Evolutionary conservation across 2,329 filamentous ascomycete genomes (phyloP).

Genomic region (Monilinia fructigena): DNA sequence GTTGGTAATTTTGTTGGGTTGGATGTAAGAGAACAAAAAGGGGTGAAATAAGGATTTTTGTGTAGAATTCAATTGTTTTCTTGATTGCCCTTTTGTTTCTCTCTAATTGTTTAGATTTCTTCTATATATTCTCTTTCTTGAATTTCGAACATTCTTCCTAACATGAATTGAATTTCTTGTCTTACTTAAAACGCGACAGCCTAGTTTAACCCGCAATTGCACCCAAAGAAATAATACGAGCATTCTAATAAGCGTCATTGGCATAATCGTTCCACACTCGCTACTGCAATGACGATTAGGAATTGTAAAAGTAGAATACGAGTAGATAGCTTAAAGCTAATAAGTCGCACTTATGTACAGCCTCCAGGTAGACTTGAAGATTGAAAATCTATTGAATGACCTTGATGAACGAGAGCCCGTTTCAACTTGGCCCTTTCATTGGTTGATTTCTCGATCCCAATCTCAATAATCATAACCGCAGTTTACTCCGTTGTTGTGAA

Average conservation of each 20-base stretch:
- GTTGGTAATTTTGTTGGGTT: conserved; percentile 12
- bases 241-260: background rate
- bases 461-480: background rate
- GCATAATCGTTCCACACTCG: too few relatives aligned
- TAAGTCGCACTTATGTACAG: conserved; percentile 1
- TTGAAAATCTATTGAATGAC: background rate
- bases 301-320: background rate
- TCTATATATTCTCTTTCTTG: background rate
- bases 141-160: background rate
- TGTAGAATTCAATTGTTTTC: background rate
- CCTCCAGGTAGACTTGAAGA: background rate
- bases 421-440: background rate
- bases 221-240: background rate
- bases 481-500: background rate
- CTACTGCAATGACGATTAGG: too few relatives aligned
- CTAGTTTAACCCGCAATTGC: background rate
- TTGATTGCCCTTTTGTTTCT: background rate
- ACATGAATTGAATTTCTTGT: background rate
- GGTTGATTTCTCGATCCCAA: background rate
- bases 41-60: background rate
- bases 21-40: background rate
- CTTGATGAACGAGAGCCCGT: background rate
- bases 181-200: background rate
- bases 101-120: background rate
- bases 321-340: conserved; percentile 10